Conservation (phyloP, 2,329 filamentous ascomycete genomes). For the Fusarium sp. region DNA sequence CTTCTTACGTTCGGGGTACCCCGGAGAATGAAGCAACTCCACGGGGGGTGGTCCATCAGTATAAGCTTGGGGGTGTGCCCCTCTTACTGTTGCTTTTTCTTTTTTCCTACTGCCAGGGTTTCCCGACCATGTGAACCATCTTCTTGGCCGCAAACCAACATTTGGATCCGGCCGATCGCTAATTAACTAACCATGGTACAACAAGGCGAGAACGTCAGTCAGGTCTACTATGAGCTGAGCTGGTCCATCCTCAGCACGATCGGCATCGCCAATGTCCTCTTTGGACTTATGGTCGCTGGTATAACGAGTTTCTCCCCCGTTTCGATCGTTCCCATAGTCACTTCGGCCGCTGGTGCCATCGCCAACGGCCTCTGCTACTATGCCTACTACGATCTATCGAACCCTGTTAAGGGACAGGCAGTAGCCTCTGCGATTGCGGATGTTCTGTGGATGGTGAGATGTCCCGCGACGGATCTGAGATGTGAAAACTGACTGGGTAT, state of each 20-base stretch:
- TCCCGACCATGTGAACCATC: neutral
- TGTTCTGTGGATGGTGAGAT: conserved; percentile 51
- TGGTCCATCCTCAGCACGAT: conserved; percentile 57
- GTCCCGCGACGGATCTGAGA: neutral
- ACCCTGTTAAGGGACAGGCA: conserved; percentile 39
- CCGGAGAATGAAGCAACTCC: conserved; percentile 1
- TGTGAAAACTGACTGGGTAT: neutral
- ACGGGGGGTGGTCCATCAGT: neutral
- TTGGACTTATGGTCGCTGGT: conserved; percentile 50
- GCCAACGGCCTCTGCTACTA: conserved; percentile 56
- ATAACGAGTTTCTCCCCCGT: conserved; percentile 53
- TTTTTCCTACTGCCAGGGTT: neutral
- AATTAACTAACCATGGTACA: conserved; percentile 15
- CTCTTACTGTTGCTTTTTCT: conserved; percentile 1
- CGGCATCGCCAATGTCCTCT: conserved; percentile 52
- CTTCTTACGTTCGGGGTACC: conserved; percentile 2
- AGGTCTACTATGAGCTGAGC: conserved; percentile 53
- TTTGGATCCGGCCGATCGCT: neutral
- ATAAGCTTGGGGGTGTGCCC: conserved; percentile 2
- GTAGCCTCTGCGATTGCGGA: conserved; percentile 52
- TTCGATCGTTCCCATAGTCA: conserved; percentile 51
- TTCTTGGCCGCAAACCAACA: neutral
- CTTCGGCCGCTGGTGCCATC: conserved; percentile 50
- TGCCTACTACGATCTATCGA: conserved; percentile 48
- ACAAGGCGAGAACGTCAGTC: neutral